These are phyloP conservation scores for Pachyrhizus erosus DNA, from an alignment of 306 rosid species.

Conservation along the genomic window DNA sequence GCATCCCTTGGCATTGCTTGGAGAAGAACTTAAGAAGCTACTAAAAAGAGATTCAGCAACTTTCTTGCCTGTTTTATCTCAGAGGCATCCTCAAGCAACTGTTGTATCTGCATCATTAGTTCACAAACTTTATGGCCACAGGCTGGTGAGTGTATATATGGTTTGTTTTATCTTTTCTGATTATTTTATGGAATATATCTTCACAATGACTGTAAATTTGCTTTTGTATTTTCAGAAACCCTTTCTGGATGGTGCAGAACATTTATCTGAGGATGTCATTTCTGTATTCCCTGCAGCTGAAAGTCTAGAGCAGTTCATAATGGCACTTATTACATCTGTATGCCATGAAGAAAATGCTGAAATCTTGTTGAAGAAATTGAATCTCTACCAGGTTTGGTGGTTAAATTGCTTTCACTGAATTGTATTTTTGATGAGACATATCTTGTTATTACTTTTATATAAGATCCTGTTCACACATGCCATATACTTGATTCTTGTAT, in stretches of 20 bases:
- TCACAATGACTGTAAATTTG: slow-evolving; percentile 25
- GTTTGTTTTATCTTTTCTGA: slow-evolving; percentile 24
- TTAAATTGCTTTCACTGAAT: slow-evolving; percentile 10
- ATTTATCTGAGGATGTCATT: slow-evolving; percentile 88
- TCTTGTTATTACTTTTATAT: slow-evolving; percentile 18
- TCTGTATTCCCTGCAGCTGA: slow-evolving; percentile 97
- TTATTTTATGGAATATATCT: slow-evolving; percentile 37
- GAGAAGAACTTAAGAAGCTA: slow-evolving; percentile 88
- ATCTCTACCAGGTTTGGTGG: slow-evolving; percentile 75
- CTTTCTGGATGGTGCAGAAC: slow-evolving; percentile 85
- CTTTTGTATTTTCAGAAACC: slow-evolving; percentile 75
- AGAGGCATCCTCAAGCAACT: slow-evolving; percentile 88
- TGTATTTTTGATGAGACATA: slow-evolving; percentile 29
- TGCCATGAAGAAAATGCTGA: slow-evolving; percentile 84
- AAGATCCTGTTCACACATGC: slow-evolving; percentile 8
- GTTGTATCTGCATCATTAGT: slow-evolving; percentile 85
- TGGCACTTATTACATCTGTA: slow-evolving; percentile 72
- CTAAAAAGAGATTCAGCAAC: slow-evolving; percentile 73
- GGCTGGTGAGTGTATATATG: slow-evolving; percentile 67
- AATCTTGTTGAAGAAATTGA: slow-evolving; percentile 72
- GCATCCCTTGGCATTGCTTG: slow-evolving; percentile 93
- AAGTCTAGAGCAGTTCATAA: slow-evolving; percentile 83
- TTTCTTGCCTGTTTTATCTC: slow-evolving; percentile 89
- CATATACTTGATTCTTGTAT: slow-evolving; percentile 20
- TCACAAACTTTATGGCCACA: slow-evolving; percentile 91